Percentiles rank a stretch among this genome's conserved stretches.
These are phyloP conservation scores for Diversispora epigaea DNA, from an alignment of 192 early-diverging fungal species.

Conservation along the genomic window DNA sequence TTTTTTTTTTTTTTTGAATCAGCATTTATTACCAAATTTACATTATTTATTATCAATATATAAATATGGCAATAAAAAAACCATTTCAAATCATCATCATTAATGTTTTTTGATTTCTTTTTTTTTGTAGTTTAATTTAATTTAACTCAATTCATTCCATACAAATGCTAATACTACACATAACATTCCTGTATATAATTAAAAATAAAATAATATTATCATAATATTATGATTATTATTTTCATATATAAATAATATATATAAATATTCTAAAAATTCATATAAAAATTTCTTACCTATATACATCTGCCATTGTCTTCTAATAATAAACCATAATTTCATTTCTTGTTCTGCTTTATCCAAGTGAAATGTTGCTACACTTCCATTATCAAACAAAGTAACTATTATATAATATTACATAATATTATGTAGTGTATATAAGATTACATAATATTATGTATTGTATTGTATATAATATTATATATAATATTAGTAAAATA, in stretches of 20 bases:
- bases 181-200: conserved; percentile 3
- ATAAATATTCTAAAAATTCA: not conserved
- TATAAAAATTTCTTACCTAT: conserved; percentile 1
- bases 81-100: too few species aligned
- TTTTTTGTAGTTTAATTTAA: too few species aligned
- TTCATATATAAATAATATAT: not conserved
- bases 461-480: too few species aligned
- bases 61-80: too few species aligned
- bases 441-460: too few species aligned
- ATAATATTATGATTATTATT: too few species aligned
- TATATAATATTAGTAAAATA: too few species aligned
- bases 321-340: conserved; percentile 19
- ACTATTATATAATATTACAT: conserved; percentile 7
- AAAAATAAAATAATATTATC: not conserved
- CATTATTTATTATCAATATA: too few species aligned
- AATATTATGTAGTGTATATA: too few species aligned
- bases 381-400: conserved; percentile 6
- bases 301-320: conserved; percentile 20
- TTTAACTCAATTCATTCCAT: not conserved
- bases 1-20: too few species aligned
- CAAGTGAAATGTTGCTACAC: conserved; percentile 13
- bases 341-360: conserved; percentile 21
- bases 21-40: too few species aligned
- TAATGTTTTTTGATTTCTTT: too few species aligned
- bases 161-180: not conserved